Percentiles rank a stretch among this genome's conserved stretches.
These are phyloP conservation scores for Barnettozyma sp. DNA, from an alignment of 805 yeast genomes.

Conservation along the genomic window DNA sequence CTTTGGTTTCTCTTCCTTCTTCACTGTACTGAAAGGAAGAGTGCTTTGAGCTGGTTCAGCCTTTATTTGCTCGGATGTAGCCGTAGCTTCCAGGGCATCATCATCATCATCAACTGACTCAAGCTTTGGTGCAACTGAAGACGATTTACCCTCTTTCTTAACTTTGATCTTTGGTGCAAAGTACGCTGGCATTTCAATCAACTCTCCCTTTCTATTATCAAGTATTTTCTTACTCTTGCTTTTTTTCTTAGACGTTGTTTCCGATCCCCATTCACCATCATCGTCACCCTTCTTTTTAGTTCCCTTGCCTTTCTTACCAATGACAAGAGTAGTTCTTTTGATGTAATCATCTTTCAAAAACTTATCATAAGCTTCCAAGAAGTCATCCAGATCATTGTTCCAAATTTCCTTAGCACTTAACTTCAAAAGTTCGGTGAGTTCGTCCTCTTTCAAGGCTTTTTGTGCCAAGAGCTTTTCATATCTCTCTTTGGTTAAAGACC, in stretches of 20 bases:
- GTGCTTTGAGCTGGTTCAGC: slow-evolving; percentile 4
- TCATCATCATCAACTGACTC: slow-evolving; percentile 6
- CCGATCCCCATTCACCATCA: slow-evolving; percentile 19
- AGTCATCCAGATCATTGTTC: slow-evolving; percentile 75
- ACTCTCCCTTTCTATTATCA: slow-evolving; percentile 18
- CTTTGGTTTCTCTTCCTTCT: slow-evolving; percentile 19
- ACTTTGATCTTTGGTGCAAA: slow-evolving; percentile 19
- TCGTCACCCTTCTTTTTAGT: slow-evolving; percentile 26
- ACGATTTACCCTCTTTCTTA: slow-evolving; percentile 17
- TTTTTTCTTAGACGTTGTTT: slow-evolving; percentile 14
- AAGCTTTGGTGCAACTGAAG: slow-evolving; percentile 16
- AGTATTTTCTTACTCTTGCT: slow-evolving; percentile 13
- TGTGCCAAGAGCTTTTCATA: slow-evolving; percentile 75
- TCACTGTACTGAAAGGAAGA: slow-evolving; percentile 10
- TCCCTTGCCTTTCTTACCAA: slow-evolving; percentile 38
- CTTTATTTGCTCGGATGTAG: not conserved
- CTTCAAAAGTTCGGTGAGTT: slow-evolving; percentile 57
- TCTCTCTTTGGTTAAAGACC: slow-evolving; percentile 88
- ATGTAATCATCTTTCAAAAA: slow-evolving; percentile 62
- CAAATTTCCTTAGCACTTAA: slow-evolving; percentile 65
- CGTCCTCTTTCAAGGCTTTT: slow-evolving; percentile 63
- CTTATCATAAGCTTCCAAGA: slow-evolving; percentile 56
- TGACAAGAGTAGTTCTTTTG: slow-evolving; percentile 44
- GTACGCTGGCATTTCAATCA: slow-evolving; percentile 24
- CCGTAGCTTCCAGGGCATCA: not conserved